phyloP scores from a whole-genome alignment of 2,329 filamentous ascomycete species.

The Botryosphaeria dothidea region DNA sequence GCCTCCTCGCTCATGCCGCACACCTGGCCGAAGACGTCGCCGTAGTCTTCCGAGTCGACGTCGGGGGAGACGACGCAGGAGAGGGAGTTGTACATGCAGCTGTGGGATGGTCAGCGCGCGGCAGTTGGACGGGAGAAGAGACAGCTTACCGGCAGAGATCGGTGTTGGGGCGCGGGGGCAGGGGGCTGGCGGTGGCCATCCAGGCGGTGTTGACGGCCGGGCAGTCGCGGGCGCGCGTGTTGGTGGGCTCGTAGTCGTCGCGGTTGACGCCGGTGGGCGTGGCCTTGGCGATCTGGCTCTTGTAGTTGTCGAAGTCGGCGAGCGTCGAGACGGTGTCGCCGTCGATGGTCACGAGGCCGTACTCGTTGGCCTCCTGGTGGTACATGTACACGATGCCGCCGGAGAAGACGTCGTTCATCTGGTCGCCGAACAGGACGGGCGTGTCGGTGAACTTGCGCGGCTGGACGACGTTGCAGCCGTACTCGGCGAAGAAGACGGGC shows the following conservation, averaged over 20 bases:
- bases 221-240: constrained; percentile 69
- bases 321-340: constrained; percentile 65
- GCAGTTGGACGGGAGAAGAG: background rate
- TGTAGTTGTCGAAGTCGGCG: constrained; percentile 73
- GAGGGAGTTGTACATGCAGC: constrained; percentile 77
- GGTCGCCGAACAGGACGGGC: constrained; percentile 70
- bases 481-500: constrained; percentile 97
- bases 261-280: constrained; percentile 67
- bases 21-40: constrained; percentile 71
- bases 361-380: constrained; percentile 88
- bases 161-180: constrained; percentile 81
- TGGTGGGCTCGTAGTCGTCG: constrained; percentile 69
- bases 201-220: constrained; percentile 68
- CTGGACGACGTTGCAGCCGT: constrained; percentile 81
- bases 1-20: constrained; percentile 60
- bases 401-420: constrained; percentile 88
- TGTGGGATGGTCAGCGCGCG: background rate
- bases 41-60: constrained; percentile 61
- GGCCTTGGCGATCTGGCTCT: constrained; percentile 67
- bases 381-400: constrained; percentile 99
- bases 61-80: constrained; percentile 65
- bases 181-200: constrained; percentile 64
- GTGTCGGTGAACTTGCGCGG: constrained; percentile 86
- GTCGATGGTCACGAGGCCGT: constrained; percentile 70
- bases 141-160: constrained; percentile 63